Evolutionary conservation across 768 basidiomycete species (phyloP).

Genomic region (Lactifluus hygrophoroides): DNA sequence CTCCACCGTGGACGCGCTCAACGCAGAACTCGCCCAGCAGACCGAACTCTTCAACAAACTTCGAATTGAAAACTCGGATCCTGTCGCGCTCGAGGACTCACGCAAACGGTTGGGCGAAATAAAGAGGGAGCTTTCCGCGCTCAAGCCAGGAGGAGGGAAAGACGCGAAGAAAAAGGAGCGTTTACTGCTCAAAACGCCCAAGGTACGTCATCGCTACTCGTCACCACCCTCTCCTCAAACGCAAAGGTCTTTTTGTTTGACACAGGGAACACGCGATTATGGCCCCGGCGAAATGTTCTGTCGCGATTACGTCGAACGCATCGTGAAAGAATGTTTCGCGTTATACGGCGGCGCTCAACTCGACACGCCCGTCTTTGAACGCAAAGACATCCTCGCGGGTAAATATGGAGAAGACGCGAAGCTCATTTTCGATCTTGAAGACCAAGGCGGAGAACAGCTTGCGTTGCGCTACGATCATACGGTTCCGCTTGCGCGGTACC

Average conservation of each 20-base stretch:
- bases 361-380: constrained; percentile 97
- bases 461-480: constrained; percentile 94
- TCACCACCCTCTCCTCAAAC: too few relatives aligned
- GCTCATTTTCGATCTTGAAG: constrained; percentile 94
- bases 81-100: constrained; percentile 44
- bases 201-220: constrained; percentile 48
- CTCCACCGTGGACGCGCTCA: constrained; percentile 34
- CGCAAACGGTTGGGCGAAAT: constrained; percentile 65
- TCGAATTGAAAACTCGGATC: constrained; percentile 45
- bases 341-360: constrained; percentile 85
- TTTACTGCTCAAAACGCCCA: constrained; percentile 85
- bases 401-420: constrained; percentile 98
- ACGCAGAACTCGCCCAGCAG: constrained; percentile 47
- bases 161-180: constrained; percentile 54
- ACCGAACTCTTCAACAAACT: constrained; percentile 55
- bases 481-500: constrained; percentile 89
- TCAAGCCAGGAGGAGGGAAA: constrained; percentile 35
- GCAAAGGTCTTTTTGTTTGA: too few relatives aligned
- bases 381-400: constrained; percentile 90
- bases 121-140: constrained; percentile 45
- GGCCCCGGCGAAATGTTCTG: constrained; percentile 89
- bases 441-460: constrained; percentile 95
- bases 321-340: constrained; percentile 81
- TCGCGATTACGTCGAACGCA: constrained; percentile 81
- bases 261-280: constrained; percentile 92